phyloP scores from a whole-genome alignment of 2,329 filamentous ascomycete genomes.

The Fusarium mangiferae region DNA sequence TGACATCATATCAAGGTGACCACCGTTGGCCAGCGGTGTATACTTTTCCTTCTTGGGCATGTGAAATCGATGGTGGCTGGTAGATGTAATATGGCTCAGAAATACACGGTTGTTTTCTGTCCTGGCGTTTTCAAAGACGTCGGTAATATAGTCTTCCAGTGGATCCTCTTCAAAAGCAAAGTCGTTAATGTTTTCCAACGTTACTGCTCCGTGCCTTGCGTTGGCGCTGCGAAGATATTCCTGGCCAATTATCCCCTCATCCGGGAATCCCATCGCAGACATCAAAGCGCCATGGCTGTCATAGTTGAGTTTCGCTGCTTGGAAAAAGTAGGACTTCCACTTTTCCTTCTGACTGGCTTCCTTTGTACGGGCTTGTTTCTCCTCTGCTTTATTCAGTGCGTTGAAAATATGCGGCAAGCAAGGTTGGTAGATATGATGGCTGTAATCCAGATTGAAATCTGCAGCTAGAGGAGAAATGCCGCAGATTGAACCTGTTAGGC shows the following conservation, averaged over 20 bases:
- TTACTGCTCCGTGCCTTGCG: constrained; percentile 44
- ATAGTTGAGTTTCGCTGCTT: constrained; percentile 43
- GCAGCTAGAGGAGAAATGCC: constrained; percentile 53
- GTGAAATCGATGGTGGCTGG: constrained; percentile 47
- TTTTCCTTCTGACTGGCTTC: constrained; percentile 9
- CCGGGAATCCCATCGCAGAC: constrained; percentile 44
- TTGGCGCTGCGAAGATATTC: constrained; percentile 44
- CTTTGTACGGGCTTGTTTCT: neutral
- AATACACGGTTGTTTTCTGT: constrained; percentile 46
- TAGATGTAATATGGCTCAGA: constrained; percentile 49
- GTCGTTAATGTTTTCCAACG: constrained; percentile 48
- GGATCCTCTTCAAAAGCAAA: constrained; percentile 47
- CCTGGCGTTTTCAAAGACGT: constrained; percentile 43
- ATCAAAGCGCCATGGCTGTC: constrained; percentile 48
- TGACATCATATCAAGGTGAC: constrained; percentile 40
- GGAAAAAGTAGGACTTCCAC: constrained; percentile 42
- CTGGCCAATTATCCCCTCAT: constrained; percentile 40
- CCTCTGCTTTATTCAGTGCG: constrained; percentile 41
- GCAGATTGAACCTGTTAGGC: constrained; percentile 53
- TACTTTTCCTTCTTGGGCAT: constrained; percentile 43
- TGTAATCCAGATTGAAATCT: constrained; percentile 55
- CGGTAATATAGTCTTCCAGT: constrained; percentile 46
- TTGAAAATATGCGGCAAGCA: constrained; percentile 55
- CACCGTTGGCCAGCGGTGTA: constrained; percentile 35
- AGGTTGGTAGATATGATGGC: constrained; percentile 55